phyloP scores from a whole-genome alignment of 73 alveolate species.

The Stentor roeselii region DNA sequence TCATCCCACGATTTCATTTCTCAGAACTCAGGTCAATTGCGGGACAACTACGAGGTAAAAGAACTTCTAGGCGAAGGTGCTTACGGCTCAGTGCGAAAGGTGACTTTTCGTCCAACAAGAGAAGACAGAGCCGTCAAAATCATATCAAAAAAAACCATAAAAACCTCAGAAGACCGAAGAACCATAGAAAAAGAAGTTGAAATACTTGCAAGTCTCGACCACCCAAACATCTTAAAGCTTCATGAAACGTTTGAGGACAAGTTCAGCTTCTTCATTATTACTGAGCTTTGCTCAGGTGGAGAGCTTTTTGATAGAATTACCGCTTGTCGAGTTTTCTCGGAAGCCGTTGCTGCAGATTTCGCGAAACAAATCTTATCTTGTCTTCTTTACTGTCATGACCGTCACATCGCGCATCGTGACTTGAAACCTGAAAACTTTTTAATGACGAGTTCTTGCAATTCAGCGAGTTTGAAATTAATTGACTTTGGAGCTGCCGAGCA shows the following conservation, averaged over 20 bases:
- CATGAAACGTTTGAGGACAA: constrained; percentile 48
- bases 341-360: constrained; percentile 79
- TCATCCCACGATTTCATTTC: not conserved
- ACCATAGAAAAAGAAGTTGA: constrained; percentile 37
- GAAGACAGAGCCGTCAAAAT: constrained; percentile 20
- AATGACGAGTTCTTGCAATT: constrained; percentile 12
- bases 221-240: constrained; percentile 51
- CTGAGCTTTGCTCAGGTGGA: constrained; percentile 73
- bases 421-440: constrained; percentile 54
- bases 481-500: constrained; percentile 84
- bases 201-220: constrained; percentile 43
- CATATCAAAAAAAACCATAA: not conserved
- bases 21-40: not conserved
- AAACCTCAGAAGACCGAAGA: not conserved
- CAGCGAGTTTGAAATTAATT: constrained; percentile 53
- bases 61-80: constrained; percentile 22
- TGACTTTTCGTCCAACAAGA: not conserved
- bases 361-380: constrained; percentile 88
- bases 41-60: not conserved
- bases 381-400: constrained; percentile 86
- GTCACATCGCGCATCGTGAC: constrained; percentile 77
- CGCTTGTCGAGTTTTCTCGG: constrained; percentile 83
- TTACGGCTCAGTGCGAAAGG: constrained; percentile 17
- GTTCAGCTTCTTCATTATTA: constrained; percentile 39
- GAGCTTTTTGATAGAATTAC: constrained; percentile 90